Evolutionary conservation across 2,329 filamentous ascomycete species (phyloP).

Genomic region (Pseudopyrenochaeta lycopersici): DNA sequence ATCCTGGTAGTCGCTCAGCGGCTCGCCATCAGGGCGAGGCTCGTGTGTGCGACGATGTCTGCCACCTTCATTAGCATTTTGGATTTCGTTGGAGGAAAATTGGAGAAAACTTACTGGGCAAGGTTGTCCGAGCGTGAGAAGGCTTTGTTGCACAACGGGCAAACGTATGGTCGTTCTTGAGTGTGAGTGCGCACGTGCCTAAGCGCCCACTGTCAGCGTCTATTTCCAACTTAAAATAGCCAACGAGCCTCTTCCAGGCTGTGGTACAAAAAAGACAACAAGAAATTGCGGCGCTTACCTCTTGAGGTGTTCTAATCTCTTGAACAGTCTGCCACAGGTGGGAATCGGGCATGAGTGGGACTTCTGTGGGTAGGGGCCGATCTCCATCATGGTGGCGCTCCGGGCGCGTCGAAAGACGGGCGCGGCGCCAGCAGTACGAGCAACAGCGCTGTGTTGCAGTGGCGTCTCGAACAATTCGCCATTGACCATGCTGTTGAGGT

Average conservation of each 20-base stretch:
- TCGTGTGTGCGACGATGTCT: slow-evolving; percentile 85
- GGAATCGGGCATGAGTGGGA: slow-evolving; percentile 99
- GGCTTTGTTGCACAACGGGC: slow-evolving; percentile 97
- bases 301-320: slow-evolving; percentile 98
- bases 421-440: slow-evolving; percentile 67
- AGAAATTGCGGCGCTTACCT: slow-evolving; percentile 73
- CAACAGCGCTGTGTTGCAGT: slow-evolving; percentile 66
- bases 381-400: slow-evolving; percentile 95
- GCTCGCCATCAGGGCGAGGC: slow-evolving; percentile 68
- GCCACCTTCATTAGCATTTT: slow-evolving; percentile 51
- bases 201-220: slow-evolving; percentile 60
- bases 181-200: slow-evolving; percentile 99
- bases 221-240: slow-evolving; percentile 51
- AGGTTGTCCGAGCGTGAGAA: slow-evolving; percentile 99
- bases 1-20: slow-evolving; percentile 73
- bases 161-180: slow-evolving; percentile 98
- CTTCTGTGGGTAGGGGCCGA: slow-evolving; percentile 95
- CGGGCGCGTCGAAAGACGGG: slow-evolving; percentile 88
- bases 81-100: slow-evolving; percentile 16
- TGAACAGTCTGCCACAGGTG: slow-evolving; percentile 95
- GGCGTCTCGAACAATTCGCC: slow-evolving; percentile 52
- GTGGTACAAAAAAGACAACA: slow-evolving; percentile 17
- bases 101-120: slow-evolving; percentile 76
- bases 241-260: slow-evolving; percentile 7
- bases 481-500: slow-evolving; percentile 63